Evolutionary conservation across 2,329 filamentous ascomycete species (phyloP), one percentile per base, ranked within the genome.

Genomic region (Rutstroemia sp.): DNA sequence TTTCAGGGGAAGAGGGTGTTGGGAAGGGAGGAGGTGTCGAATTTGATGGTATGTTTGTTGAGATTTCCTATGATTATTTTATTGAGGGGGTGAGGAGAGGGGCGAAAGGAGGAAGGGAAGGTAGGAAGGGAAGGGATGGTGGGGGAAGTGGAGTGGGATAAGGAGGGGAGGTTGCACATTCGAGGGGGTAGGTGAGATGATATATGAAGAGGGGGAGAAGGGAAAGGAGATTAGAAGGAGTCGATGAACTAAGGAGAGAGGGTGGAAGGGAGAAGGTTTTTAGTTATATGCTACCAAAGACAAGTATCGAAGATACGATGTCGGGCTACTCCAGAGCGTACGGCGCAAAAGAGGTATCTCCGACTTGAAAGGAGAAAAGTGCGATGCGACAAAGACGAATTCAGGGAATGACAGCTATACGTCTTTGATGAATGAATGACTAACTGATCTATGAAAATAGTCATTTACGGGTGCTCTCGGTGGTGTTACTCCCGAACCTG

Each of bases 21-120:
- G 37, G 45, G 52, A 37, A 54, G 52, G 14, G 23, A 23, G 23
- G 45, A 46, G n/a, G 27, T 54, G 30, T 39, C 23, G 46, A 54
- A 54, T 54, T 54, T 54, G 18, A 46, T 49, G 52, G 52, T 54
- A 19, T 19, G 37, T 54, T 42, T 42, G 16, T 42, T 16, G 16
- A 23, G 18, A n/a, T 50, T 25, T 25, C 37, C 1, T 42, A 25
- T 18, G 8, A 12, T 10, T 25, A 16, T 41, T n/a, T 18, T 25
- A 30, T 39, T 18, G 30, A 12, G 27, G 30, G 30, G 30, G n/a
- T 14, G 4, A n/a, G 30, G 27, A 10, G 38, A 21, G 42, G 21
- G 39, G 21, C 2, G 14, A 23, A 21, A 23, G 25, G 30, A 27
- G 1, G 34, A 18, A 14, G 47, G 14, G 12, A 27, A 14, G 45